A percentile compares a stretch with the other conserved stretches of the same genome.
Conservation (phyloP, 2,329 filamentous ascomycete genomes). For the Talaromyces funiculosus region DNA sequence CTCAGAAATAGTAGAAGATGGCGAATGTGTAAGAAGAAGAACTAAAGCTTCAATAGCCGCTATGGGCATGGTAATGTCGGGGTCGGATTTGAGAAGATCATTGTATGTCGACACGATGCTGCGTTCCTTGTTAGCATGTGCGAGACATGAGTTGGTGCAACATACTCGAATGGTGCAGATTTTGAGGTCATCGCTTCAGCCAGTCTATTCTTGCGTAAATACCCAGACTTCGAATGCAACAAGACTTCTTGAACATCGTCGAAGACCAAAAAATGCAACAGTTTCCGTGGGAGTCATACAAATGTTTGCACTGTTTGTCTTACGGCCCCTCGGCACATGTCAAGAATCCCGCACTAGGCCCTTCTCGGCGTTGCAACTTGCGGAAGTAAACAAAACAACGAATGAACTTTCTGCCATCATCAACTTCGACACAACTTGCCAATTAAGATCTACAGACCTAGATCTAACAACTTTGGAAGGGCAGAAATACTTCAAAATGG, state of each 20-base stretch:
- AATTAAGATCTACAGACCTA: not conserved
- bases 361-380: conserved; percentile 14
- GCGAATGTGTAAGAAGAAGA: conserved; percentile 71
- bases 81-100: conserved; percentile 60
- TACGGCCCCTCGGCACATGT: conserved; percentile 19
- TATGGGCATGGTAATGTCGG: conserved; percentile 89
- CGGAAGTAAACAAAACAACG: conserved; percentile 29
- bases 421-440: not conserved
- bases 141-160: not conserved
- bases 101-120: conserved; percentile 63
- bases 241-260: not conserved
- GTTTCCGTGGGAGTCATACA: conserved; percentile 7
- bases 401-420: not conserved
- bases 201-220: not conserved
- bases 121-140: conserved; percentile 17
- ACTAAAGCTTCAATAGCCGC: conserved; percentile 91
- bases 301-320: conserved; percentile 36
- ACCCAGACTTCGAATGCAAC: not conserved
- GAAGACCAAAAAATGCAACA: not conserved
- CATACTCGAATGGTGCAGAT: conserved; percentile 37
- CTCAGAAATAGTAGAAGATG: conserved; percentile 84
- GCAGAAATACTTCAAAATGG: conserved; percentile 30
- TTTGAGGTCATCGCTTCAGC: conserved; percentile 27
- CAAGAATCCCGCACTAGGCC: conserved; percentile 30
- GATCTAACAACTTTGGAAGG: too few relatives aligned